Conservation (phyloP, 306 rosid species). For the Comarum palustre region DNA sequence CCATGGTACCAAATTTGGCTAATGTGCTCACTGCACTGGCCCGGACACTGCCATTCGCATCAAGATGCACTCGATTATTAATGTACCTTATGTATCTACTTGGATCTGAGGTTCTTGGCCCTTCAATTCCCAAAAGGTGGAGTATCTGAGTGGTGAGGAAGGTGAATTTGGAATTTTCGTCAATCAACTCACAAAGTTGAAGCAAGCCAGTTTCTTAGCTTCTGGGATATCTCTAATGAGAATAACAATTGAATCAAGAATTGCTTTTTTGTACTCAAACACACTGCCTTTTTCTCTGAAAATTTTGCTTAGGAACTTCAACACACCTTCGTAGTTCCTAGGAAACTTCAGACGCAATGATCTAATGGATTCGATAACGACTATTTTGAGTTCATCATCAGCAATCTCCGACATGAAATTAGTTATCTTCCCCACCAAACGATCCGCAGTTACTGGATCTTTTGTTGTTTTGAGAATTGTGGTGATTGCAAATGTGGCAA, state of each 20-base stretch:
- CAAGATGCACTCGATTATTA: constrained; percentile 95
- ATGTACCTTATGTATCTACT: constrained; percentile 91
- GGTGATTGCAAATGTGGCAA: constrained; percentile 97
- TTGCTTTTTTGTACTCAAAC: constrained; percentile 95
- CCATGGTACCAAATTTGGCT: constrained; percentile 92
- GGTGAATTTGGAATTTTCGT: constrained; percentile 85
- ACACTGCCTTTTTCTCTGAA: constrained; percentile 94
- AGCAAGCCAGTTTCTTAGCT: constrained; percentile 94
- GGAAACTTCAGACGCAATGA: constrained; percentile 55
- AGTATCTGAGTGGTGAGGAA: constrained; percentile 97
- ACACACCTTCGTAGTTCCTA: constrained; percentile 50
- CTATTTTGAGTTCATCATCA: constrained; percentile 88
- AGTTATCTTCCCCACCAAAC: constrained; percentile 94
- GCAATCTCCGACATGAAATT: constrained; percentile 98
- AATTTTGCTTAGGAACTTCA: constrained; percentile 96
- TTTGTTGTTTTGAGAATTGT: constrained; percentile 97
- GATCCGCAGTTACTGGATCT: constrained; percentile 83
- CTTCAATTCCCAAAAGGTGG: constrained; percentile 95
- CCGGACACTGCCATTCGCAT: constrained; percentile 82
- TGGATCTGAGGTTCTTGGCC: constrained; percentile 98
- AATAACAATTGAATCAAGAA: constrained; percentile 91
- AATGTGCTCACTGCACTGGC: constrained; percentile 97
- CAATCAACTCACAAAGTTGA: constrained; percentile 97
- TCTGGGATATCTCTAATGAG: constrained; percentile 95
- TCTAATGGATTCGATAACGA: constrained; percentile 94